Conservation (phyloP, 352 stramenopile genomes). For the Globisporangium cederbergense region DNA sequence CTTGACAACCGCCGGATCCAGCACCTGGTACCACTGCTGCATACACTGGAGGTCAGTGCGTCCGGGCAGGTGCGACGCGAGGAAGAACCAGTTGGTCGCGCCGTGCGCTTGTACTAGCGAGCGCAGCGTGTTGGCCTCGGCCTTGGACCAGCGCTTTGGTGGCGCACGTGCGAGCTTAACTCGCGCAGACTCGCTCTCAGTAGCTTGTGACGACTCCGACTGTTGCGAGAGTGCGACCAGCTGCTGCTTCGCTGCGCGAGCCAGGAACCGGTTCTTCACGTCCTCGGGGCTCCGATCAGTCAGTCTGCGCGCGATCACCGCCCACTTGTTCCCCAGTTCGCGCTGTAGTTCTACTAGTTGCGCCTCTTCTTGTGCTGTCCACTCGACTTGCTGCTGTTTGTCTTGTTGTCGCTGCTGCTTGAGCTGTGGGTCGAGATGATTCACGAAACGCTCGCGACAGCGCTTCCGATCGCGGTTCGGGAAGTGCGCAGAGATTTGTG, state of each 20-base stretch:
- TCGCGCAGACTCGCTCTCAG: neutral
- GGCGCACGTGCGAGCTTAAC: neutral
- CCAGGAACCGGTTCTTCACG: conserved; percentile 51
- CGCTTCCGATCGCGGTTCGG: conserved; percentile 53
- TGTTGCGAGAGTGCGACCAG: neutral
- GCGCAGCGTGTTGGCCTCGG: conserved; percentile 33
- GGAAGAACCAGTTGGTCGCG: conserved; percentile 65
- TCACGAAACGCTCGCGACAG: conserved; percentile 70
- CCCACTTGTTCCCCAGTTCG: conserved; percentile 32
- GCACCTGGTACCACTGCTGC: conserved; percentile 71
- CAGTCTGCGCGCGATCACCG: conserved; percentile 29
- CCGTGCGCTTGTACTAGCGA: conserved; percentile 42
- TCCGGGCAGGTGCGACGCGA: conserved; percentile 63
- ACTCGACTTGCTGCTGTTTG: conserved; percentile 12
- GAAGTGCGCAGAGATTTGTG: conserved; percentile 36
- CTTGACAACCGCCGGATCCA: conserved; percentile 49
- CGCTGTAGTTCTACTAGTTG: conserved; percentile 33
- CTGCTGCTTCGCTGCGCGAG: conserved; percentile 18
- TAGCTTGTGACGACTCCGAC: neutral
- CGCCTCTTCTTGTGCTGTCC: conserved; percentile 46
- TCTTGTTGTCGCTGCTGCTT: neutral
- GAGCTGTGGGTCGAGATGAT: conserved; percentile 52
- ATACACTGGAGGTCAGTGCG: conserved; percentile 73
- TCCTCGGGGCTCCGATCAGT: conserved; percentile 39
- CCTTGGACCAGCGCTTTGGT: conserved; percentile 19